Base-by-base conservation (phyloP, 2,329 filamentous ascomycete species). In the Pestalotiopsis sp. region DNA sequence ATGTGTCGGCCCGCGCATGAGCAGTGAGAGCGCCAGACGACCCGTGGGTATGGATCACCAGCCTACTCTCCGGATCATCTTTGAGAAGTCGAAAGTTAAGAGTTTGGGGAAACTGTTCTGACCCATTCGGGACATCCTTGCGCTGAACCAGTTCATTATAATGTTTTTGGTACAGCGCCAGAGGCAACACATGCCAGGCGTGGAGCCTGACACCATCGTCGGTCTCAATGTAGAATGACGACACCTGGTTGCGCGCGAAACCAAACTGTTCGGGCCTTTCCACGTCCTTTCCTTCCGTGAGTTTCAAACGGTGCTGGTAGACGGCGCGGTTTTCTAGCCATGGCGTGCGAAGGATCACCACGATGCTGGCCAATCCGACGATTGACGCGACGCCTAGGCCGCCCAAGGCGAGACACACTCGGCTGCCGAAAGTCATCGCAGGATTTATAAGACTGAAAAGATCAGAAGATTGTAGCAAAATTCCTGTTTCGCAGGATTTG, bases 151-250 rank as follows among this genome's bases (percentile, higher is more conserved):
- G 40, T 0, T 45, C 17, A 1, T 64, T 20, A 4, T 64, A 20
- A 11, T 64, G 61, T 9, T 36, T 49, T 20, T 31, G 25, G 36
- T 66, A 66, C 2, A 66, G 4, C 17, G 20, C 27, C 14, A 57
- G 36, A 49, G 64, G 64, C 17, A 66, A 17, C 6, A 66, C 31
- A 13, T 66, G 64, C 64, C 64, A 66, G 13, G 64, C 41, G n/a
- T 57, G 27, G 14, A 66, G 27, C 11, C 4, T 17, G 17, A 66
- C 25, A 3, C 45, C 64, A 57, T 58, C 64, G 17, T 7, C 12
- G 3, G 41, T 66, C 14, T n/a, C n/a, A 23, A 66, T 57, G 25
- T 66, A 25, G n/a, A 66, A 66, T 2, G 64, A 9, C 1, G 64
- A 31, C 3, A 58, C 52, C 27, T 66, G 64, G 2, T 40, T 31